A percentile compares a stretch with the other conserved stretches of the same genome.
phyloP scores from a whole-genome alignment of 106 monocot species.

The Apostasia ramifera region DNA sequence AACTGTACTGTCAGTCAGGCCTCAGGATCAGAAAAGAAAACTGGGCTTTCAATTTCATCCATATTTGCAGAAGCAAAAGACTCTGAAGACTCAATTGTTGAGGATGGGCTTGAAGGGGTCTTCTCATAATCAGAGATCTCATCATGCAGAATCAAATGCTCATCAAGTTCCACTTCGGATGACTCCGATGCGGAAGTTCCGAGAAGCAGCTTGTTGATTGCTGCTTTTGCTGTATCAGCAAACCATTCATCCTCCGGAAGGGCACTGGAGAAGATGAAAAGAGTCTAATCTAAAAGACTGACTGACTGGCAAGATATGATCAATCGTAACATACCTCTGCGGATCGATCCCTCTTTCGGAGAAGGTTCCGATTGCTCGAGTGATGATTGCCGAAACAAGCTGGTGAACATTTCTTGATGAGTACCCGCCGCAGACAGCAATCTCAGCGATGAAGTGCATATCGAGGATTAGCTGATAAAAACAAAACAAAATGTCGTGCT shows the following conservation, averaged over 20 bases:
- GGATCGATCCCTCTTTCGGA: slow-evolving; percentile 79
- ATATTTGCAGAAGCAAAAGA: slow-evolving; percentile 92
- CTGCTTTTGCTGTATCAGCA: slow-evolving; percentile 67
- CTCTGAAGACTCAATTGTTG: slow-evolving; percentile 34
- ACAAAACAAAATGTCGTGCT: neutral
- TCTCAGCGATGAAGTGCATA: slow-evolving; percentile 92
- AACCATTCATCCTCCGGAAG: slow-evolving; percentile 98
- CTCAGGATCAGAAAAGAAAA: slow-evolving; percentile 68
- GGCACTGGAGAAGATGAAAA: slow-evolving; percentile 29
- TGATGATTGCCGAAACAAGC: slow-evolving; percentile 72
- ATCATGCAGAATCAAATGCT: slow-evolving; percentile 33
- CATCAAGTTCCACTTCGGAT: slow-evolving; percentile 49
- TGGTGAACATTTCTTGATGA: slow-evolving; percentile 73
- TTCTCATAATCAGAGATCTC: slow-evolving; percentile 63
- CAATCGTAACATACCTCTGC: slow-evolving; percentile 48
- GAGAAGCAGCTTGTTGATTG: slow-evolving; percentile 68
- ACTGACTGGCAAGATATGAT: neutral
- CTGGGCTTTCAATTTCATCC: slow-evolving; percentile 68
- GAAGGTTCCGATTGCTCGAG: slow-evolving; percentile 74
- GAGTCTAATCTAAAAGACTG: neutral
- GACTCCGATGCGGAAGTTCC: slow-evolving; percentile 58
- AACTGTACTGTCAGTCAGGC: slow-evolving; percentile 4
- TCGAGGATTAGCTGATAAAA: slow-evolving; percentile 75
- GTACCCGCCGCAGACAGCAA: slow-evolving; percentile 73
- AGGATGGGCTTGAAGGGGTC: slow-evolving; percentile 43